Base-by-base conservation (phyloP, 2,329 filamentous ascomycete genomes). In the Penicillium sp. region DNA sequence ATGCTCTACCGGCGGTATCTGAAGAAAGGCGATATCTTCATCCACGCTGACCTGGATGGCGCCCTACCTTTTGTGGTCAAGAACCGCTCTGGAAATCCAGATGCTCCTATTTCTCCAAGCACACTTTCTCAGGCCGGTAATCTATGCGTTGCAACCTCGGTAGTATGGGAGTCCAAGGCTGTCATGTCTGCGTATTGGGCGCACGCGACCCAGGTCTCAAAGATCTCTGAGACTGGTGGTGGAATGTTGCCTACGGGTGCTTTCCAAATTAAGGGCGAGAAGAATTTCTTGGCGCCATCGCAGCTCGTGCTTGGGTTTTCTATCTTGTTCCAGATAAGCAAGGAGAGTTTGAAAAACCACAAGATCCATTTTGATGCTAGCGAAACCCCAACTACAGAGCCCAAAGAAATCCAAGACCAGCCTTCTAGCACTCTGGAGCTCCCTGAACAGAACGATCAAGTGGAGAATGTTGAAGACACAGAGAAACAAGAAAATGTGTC, bases 161-260 rank as follows among this genome's bases (percentile, higher is more conserved):
- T 81, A 54, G 94, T 93, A 0, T 99, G 94, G 94, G 94, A 97
- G 57, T 93, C 90, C 1, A 99, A 99, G 73, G 93, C 93, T 8
- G 85, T 91, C 15, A 96, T 97, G 89, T 88, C 89, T 18, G 92
- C 93, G 8, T 99, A 90, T 88, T 99, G 94, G 94, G 93, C 95
- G 0, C 86, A 88, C 58, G 88, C 90, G 2, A 87, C 93, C 51
- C 92, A 97, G 71, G 90, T 99, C 0, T 91, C 89, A 9, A 97
- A 97, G 75, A 90, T 86, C 31, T 87, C 89, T 0, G 81, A 86
- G 1, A 85, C 84, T 0, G 93, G 93, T 23, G 92, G 95, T 62
- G 93, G 63, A n/a, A 62, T 90, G 64, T 75, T 99, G 6, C 83
- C 86, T 0, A 80, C 84, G 0, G 94, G 93, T 18, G 85, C 85